These are phyloP conservation scores for Clavariopsis aquatica DNA, from an alignment of 495 filamentous ascomycete genomes.

Conservation along the genomic window DNA sequence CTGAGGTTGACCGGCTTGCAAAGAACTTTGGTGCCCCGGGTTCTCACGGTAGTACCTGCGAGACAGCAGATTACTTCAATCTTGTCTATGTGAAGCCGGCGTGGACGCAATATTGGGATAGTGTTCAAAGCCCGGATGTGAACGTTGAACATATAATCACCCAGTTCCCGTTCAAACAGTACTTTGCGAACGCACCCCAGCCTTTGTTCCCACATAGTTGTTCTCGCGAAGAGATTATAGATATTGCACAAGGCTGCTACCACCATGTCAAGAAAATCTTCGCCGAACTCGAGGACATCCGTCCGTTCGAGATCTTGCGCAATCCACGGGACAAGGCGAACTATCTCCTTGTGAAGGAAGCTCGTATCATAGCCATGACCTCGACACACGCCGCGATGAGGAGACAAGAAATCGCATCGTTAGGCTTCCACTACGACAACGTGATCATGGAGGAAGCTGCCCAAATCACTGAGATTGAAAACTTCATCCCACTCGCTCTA, in stretches of 20 bases:
- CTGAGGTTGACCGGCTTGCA: constrained; percentile 85
- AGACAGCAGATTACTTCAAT: constrained; percentile 96
- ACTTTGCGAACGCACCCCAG: constrained; percentile 85
- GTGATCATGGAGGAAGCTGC: constrained; percentile 99
- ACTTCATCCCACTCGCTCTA: constrained; percentile 88
- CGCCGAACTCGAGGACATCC: constrained; percentile 86
- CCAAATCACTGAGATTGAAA: constrained; percentile 96
- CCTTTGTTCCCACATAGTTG: constrained; percentile 71
- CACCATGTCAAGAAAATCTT: constrained; percentile 91
- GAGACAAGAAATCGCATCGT: constrained; percentile 80
- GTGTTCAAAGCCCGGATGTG: constrained; percentile 47
- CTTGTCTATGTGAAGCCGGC: constrained; percentile 83
- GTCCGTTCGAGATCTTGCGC: constrained; percentile 91
- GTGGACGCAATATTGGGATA: constrained; percentile 82
- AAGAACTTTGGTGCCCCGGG: constrained; percentile 80
- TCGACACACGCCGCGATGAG: constrained; percentile 98
- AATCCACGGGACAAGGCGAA: constrained; percentile 88
- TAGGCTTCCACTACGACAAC: constrained; percentile 97
- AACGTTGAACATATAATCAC: constrained; percentile 63
- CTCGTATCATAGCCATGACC: constrained; percentile 96
- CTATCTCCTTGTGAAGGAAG: constrained; percentile 92
- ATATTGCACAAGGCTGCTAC: constrained; percentile 83
- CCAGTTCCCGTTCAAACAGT: constrained; percentile 87
- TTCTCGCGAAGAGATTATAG: constrained; percentile 67
- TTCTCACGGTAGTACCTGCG: constrained; percentile 90